These are phyloP conservation scores for Purshia tridentata DNA, from an alignment of 306 rosid species.

Conservation along the genomic window DNA sequence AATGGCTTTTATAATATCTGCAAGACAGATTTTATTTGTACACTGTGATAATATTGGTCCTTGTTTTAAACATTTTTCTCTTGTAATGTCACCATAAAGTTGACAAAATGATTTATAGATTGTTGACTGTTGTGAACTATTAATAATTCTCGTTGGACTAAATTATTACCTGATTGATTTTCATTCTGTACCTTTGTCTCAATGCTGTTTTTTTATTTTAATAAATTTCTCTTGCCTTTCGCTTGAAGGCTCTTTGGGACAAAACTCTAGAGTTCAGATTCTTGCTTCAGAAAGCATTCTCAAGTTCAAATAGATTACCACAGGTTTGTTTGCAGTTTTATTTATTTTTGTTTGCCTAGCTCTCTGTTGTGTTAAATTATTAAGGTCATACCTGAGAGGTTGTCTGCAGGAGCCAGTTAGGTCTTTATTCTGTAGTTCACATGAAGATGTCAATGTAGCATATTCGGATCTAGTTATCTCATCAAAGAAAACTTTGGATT, in stretches of 20 bases:
- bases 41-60: not conserved
- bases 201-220: not conserved
- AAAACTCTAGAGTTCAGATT: conserved; percentile 82
- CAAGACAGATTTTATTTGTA: not conserved
- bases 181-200: not conserved
- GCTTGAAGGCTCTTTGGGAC: conserved; percentile 76
- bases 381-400: conserved; percentile 18
- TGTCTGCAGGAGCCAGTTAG: conserved; percentile 68
- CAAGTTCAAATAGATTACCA: conserved; percentile 85
- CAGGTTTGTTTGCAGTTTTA: conserved; percentile 46
- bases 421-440: conserved; percentile 58
- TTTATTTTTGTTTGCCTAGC: conserved; percentile 6
- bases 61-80: not conserved
- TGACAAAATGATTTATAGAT: not conserved
- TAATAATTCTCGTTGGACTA: not conserved
- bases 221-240: conserved; percentile 10
- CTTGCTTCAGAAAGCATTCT: conserved; percentile 78
- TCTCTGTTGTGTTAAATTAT: conserved; percentile 14
- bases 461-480: conserved; percentile 64
- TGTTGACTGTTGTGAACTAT: not conserved
- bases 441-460: conserved; percentile 53
- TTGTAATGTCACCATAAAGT: not conserved
- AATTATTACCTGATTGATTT: conserved; percentile 1
- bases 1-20: not conserved
- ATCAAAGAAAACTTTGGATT: conserved; percentile 68